phyloP scores from a whole-genome alignment of 2,329 filamentous ascomycete genomes.

The Fusarium armeniacum region DNA sequence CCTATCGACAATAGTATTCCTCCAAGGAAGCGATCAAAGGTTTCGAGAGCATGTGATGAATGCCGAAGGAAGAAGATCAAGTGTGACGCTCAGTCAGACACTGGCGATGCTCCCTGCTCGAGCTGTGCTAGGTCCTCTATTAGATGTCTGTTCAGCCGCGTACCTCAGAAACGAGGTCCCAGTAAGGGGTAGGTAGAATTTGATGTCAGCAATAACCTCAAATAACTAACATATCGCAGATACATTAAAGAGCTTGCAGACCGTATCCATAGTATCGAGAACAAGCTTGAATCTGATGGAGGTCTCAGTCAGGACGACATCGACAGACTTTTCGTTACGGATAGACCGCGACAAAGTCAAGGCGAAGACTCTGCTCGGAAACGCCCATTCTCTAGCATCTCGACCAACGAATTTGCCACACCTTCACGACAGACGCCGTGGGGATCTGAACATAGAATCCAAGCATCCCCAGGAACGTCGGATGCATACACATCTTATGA shows the following conservation, averaged over 20 bases:
- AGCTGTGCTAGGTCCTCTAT: slow-evolving; percentile 84
- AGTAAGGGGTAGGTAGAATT: slow-evolving; percentile 78
- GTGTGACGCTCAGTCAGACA: slow-evolving; percentile 84
- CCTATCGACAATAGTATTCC: slow-evolving; percentile 70
- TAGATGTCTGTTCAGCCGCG: slow-evolving; percentile 86
- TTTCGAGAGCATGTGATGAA: slow-evolving; percentile 90
- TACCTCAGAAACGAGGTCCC: slow-evolving; percentile 89
- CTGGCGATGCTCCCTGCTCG: slow-evolving; percentile 79
- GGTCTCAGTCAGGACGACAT: slow-evolving; percentile 61
- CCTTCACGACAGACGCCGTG: slow-evolving; percentile 61
- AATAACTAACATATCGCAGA: slow-evolving; percentile 57
- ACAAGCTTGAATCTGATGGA: slow-evolving; percentile 73
- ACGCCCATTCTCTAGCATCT: slow-evolving; percentile 65
- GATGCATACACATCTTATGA: slow-evolving; percentile 54
- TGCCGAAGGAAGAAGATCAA: slow-evolving; percentile 91
- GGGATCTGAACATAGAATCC: slow-evolving; percentile 63
- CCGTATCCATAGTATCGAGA: slow-evolving; percentile 84
- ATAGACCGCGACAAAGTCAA: slow-evolving; percentile 53
- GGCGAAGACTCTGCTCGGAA: slow-evolving; percentile 57
- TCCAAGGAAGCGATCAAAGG: slow-evolving; percentile 84
- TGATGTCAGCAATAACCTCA: neutral
- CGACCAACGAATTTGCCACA: slow-evolving; percentile 58
- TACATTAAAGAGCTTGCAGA: slow-evolving; percentile 95
- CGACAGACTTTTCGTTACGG: slow-evolving; percentile 58
- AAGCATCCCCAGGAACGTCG: slow-evolving; percentile 57